Base-by-base conservation (phyloP, 768 basidiomycete genomes). In the Candolleomyces efflorescens region DNA sequence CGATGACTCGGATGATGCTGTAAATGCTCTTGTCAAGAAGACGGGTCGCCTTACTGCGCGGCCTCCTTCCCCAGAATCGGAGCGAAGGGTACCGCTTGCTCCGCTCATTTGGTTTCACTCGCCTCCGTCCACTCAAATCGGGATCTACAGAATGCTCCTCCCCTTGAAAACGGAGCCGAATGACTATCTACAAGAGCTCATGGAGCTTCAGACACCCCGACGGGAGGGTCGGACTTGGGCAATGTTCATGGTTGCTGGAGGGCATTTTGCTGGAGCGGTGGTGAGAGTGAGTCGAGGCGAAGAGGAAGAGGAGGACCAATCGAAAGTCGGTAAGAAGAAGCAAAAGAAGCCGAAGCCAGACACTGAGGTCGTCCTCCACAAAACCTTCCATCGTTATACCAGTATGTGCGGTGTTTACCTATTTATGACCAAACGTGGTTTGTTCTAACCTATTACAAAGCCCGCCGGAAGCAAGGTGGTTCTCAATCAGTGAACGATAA, bases 371-470 rank as follows among this genome's bases (percentile, higher is more conserved):
- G 62, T 99, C 43, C 77, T 78, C 62, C 92, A 94, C 66, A 99
- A 98, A 73, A 98, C 97, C 1, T 98, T 98, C 69, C 97, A 98
- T 71, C 87, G 97, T 1, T 99, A 99, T 70, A 99, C 97, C 0
- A 98, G 95, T 97, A 62, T 64, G 92, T 80, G n/a, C n/a, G n/a
- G n/a, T n/a, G 3, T 51, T 56, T 9, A 22, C 18, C 22, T 55
- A 39, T 37, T n/a, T 13, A 2, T 13, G 3, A 20, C 46, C 39
- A 47, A 22, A 39, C 18, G 47, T 26, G 24, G 26, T 27, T 53
- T 47, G 55, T 60, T 61, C 64, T 53, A 5, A 64, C 53, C n/a
- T 45, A 12, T 18, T 32, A 12, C 50, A 20, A 58, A 98, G 96
- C 97, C 32, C 92, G 97, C 62, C 81, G 92, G 62, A 98, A 98